Evolutionary conservation across 306 rosid genomes (phyloP).

Genomic region (Herpetospermum pedunculosum): DNA sequence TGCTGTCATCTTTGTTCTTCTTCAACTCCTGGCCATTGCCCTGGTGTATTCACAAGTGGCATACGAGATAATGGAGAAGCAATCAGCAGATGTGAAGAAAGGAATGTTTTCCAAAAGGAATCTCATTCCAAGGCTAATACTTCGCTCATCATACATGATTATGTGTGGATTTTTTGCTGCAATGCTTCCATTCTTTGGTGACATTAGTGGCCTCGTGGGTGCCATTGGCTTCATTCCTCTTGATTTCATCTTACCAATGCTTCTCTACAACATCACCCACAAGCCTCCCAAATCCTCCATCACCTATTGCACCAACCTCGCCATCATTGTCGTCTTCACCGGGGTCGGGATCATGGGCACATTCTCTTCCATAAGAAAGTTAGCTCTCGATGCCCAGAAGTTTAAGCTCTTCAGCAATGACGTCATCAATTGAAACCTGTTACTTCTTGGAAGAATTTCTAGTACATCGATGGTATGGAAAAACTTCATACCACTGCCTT

Average conservation of each 20-base stretch:
- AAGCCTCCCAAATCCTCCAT: constrained; percentile 49
- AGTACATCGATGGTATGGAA: too few relatives aligned
- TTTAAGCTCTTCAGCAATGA: constrained; percentile 53
- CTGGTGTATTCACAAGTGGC: constrained; percentile 75
- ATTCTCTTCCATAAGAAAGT: constrained; percentile 60
- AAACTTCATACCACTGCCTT: too few relatives aligned
- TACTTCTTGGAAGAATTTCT: too few relatives aligned
- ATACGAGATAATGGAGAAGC: constrained; percentile 53
- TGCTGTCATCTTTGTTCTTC: constrained; percentile 47
- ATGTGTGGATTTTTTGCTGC: constrained; percentile 28
- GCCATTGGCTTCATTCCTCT: constrained; percentile 84
- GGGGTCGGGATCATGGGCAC: constrained; percentile 44
- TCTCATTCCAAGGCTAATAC: constrained; percentile 43
- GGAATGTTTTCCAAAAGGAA: constrained; percentile 44
- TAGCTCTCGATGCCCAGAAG: constrained; percentile 45
- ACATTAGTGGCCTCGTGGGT: constrained; percentile 57
- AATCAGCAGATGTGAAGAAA: constrained; percentile 37
- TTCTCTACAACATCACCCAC: constrained; percentile 61
- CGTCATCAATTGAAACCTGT: neutral
- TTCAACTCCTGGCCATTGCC: constrained; percentile 61
- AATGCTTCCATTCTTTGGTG: constrained; percentile 83
- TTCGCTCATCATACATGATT: constrained; percentile 35
- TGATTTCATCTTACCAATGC: constrained; percentile 56
- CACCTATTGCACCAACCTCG: constrained; percentile 44
- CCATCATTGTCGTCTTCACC: constrained; percentile 41